These are phyloP conservation scores for Cubamyces sp. DNA, from an alignment of 768 basidiomycete species.

Conservation along the genomic window DNA sequence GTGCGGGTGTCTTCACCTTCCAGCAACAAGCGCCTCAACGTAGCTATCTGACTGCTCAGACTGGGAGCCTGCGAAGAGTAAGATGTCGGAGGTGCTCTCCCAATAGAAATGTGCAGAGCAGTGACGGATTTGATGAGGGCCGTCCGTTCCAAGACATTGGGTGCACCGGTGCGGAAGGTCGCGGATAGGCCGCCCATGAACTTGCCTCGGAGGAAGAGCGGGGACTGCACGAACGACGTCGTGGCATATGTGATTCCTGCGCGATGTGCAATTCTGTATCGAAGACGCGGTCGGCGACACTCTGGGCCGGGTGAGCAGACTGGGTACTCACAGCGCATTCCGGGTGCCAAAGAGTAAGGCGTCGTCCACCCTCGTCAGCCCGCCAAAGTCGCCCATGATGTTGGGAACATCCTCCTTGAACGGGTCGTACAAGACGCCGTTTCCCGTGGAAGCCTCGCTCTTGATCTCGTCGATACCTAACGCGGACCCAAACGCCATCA, in stretches of 20 bases:
- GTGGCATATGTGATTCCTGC: slow-evolving; percentile 51
- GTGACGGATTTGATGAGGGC: slow-evolving; percentile 49
- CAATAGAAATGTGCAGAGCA: slow-evolving; percentile 49
- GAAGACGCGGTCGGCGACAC: neutral
- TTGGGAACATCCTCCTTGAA: slow-evolving; percentile 48
- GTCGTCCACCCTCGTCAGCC: slow-evolving; percentile 69
- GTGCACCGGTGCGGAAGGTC: slow-evolving; percentile 47
- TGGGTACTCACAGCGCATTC: slow-evolving; percentile 64
- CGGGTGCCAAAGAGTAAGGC: slow-evolving; percentile 72
- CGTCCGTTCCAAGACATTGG: slow-evolving; percentile 42
- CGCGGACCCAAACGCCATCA: slow-evolving; percentile 72
- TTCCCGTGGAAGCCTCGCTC: slow-evolving; percentile 68
- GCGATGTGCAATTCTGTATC: slow-evolving; percentile 63
- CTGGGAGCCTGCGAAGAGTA: slow-evolving; percentile 40
- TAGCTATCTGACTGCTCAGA: slow-evolving; percentile 81
- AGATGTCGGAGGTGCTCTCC: slow-evolving; percentile 31
- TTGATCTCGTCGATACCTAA: slow-evolving; percentile 74
- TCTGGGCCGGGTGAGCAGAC: slow-evolving; percentile 8
- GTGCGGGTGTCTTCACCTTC: slow-evolving; percentile 38
- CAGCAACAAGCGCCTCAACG: slow-evolving; percentile 67
- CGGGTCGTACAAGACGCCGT: slow-evolving; percentile 66
- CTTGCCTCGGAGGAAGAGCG: slow-evolving; percentile 20
- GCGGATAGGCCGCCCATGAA: slow-evolving; percentile 47
- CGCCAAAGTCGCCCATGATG: slow-evolving; percentile 54
- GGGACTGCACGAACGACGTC: slow-evolving; percentile 21